A percentile compares a stretch with the other conserved stretches of the same genome.
Conservation (phyloP, 208 protist species). For the Trichomonas vaginalis region DNA sequence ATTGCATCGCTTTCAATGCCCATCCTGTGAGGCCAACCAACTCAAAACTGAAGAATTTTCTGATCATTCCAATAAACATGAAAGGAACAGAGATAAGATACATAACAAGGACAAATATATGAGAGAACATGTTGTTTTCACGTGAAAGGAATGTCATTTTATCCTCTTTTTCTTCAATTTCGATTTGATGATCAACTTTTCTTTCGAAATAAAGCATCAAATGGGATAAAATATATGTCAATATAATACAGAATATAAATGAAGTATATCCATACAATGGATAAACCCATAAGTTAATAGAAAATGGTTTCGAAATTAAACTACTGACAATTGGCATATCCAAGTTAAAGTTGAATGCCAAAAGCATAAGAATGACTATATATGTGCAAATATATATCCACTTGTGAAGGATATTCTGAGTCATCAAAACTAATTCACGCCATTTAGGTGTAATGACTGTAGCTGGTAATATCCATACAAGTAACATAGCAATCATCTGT, state of each 20-base stretch:
- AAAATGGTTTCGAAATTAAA: not conserved
- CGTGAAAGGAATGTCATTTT: not conserved
- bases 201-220: not conserved
- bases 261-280: not conserved
- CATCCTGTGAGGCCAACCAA: not conserved
- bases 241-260: not conserved
- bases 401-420: conserved; percentile 65
- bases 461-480: conserved; percentile 48
- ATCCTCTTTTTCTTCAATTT: not conserved
- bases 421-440: conserved; percentile 41
- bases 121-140: not conserved
- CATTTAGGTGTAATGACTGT: conserved; percentile 42
- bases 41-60: not conserved
- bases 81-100: not conserved
- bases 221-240: not conserved
- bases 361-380: conserved; percentile 66
- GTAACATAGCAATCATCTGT: conserved; percentile 54
- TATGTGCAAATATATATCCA: conserved; percentile 70
- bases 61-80: not conserved
- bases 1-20: not conserved
- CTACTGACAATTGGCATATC: not conserved
- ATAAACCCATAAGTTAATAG: not conserved
- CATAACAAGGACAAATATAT: not conserved
- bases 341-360: conserved; percentile 49
- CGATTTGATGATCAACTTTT: not conserved